Conservation (phyloP, 495 filamentous ascomycete genomes). For the Podospora didyma region DNA sequence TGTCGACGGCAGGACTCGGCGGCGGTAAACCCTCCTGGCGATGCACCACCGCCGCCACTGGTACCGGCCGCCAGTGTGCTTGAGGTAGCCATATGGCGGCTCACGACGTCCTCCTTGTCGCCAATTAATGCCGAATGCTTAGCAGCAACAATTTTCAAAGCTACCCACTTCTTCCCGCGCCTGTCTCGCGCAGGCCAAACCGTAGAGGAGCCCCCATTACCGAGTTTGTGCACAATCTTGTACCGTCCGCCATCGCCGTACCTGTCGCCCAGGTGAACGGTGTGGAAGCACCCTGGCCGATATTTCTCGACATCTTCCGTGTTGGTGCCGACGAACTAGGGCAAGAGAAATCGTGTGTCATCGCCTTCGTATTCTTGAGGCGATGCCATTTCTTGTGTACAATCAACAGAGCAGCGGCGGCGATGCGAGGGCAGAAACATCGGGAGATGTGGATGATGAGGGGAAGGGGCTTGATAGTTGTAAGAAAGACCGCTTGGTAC, state of each 20-base stretch:
- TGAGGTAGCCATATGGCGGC: too few species aligned
- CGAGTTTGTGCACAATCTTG: not conserved
- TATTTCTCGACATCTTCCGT: not conserved
- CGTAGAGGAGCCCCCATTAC: not conserved
- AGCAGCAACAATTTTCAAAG: not conserved
- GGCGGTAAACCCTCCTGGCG: too few species aligned
- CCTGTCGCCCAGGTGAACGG: not conserved
- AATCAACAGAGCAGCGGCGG: not conserved
- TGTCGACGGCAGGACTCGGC: not conserved
- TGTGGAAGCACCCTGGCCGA: not conserved
- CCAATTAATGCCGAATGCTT: not conserved
- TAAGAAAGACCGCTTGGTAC: not conserved
- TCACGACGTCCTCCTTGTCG: not conserved
- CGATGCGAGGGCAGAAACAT: not conserved
- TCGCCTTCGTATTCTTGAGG: not conserved
- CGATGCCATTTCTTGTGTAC: not conserved
- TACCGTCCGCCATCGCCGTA: not conserved
- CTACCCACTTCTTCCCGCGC: not conserved
- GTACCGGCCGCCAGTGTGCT: too few species aligned
- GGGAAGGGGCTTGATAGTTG: too few species aligned
- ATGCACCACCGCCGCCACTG: too few species aligned
- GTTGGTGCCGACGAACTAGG: not conserved
- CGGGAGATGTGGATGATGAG: not conserved
- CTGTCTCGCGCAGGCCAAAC: not conserved
- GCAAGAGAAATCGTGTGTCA: not conserved